These are phyloP conservation scores for Zygotorulaspora chibaensis DNA, from an alignment of 805 yeast genomes.

Conservation along the genomic window DNA sequence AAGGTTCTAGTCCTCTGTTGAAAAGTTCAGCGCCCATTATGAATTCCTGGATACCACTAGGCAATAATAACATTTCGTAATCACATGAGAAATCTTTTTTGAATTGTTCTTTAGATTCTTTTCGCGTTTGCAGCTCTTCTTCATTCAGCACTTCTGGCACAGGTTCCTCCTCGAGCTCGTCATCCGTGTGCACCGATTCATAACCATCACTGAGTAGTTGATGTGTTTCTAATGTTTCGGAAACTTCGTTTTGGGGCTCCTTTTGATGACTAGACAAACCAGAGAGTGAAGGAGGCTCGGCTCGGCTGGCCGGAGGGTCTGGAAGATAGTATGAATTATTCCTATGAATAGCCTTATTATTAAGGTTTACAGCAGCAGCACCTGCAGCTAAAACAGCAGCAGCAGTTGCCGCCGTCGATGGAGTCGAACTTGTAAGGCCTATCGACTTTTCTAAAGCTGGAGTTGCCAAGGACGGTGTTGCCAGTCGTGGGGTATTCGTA, in stretches of 20 bases:
- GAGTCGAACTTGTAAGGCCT: constrained; percentile 5
- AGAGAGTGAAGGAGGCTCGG: neutral
- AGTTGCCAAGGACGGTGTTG: constrained; percentile 16
- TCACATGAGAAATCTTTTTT: constrained; percentile 16
- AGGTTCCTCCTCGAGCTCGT: constrained; percentile 24
- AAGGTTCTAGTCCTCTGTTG: constrained; percentile 20
- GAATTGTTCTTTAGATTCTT: constrained; percentile 9
- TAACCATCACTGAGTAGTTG: constrained; percentile 16
- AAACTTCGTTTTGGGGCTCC: constrained; percentile 2
- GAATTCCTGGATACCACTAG: constrained; percentile 35
- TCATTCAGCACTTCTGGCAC: constrained; percentile 11
- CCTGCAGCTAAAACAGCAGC: constrained; percentile 29
- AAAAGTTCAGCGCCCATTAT: constrained; percentile 30
- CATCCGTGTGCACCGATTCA: constrained; percentile 26
- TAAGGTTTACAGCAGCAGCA: constrained; percentile 25
- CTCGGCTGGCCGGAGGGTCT: constrained; percentile 3
- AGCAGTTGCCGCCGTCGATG: constrained; percentile 22
- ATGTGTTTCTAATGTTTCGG: constrained; percentile 4
- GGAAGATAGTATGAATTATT: constrained; percentile 7
- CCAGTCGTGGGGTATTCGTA: constrained; percentile 21
- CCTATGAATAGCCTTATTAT: constrained; percentile 22
- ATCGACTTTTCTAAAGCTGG: constrained; percentile 14
- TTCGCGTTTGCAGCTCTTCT: constrained; percentile 15
- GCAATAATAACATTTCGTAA: constrained; percentile 24
- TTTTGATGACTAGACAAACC: neutral